Evolutionary conservation across 2,329 filamentous ascomycete species (phyloP), one percentile per base, ranked within the genome.

Genomic region (Phaeosphaeriaceae sp.): DNA sequence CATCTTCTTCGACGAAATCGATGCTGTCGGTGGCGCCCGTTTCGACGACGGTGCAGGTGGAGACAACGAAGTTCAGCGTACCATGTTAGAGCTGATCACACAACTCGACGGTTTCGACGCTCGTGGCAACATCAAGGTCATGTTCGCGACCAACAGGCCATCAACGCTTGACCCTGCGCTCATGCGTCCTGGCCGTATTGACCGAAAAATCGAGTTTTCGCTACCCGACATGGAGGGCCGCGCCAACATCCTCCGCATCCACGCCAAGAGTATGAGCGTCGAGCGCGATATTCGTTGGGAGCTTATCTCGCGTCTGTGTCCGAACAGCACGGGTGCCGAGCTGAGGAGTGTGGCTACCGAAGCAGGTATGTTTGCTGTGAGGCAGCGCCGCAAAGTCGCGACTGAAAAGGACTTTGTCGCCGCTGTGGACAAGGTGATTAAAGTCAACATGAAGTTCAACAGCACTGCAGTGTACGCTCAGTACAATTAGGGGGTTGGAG

Each of bases 231-330:
- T 97, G 64, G 94, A 99, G 75, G 94, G 94, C 42, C 88, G 94
- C 61, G 94, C 94, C 70, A 97, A 97, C 78, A 97, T 99, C 70
- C 84, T 99, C 36, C 89, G 94, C 42, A 99, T 99, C 67, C 94
- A 97, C 79, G 94, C 94, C 67, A 99, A 97, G 88, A 96, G 90
- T 73, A 99, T 99, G 94, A 97, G 92, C 15, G 94, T 99, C 30
- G 94, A 99, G 83, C 87, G 94, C 44, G 94, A 99, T 71, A 99
- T 99, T 69, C 87, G 94, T 77, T 99, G 94, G 94, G 94, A 99
- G 80, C 84, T 99, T 60, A 97, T 99, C 71, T 97, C 92, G 16
- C 88, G 94, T 65, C 83, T 99, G 58, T 99, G 94, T 79, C 94
- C 94, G 61, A 99, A 99, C 78, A 89, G 92, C 44, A 99, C 94